A percentile compares a stretch with the other conserved stretches of the same genome.
Evolutionary conservation across 257 asterid genomes (phyloP).

Genomic region (Nyctanthes arbortristis): DNA sequence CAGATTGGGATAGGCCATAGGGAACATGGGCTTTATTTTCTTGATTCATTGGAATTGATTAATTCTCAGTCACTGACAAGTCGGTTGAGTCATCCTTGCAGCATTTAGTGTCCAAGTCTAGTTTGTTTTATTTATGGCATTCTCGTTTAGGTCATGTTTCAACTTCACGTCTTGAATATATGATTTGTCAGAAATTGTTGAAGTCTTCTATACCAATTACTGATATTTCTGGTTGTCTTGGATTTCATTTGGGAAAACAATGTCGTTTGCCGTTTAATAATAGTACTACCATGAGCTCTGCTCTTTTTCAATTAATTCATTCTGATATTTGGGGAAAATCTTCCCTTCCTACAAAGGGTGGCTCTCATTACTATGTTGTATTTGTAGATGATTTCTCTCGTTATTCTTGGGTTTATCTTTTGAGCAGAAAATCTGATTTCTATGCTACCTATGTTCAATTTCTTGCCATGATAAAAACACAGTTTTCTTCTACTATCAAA

Average conservation of each 20-base stretch:
- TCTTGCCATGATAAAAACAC: too few relatives aligned
- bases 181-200: too few relatives aligned
- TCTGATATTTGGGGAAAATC: background rate
- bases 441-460: too few relatives aligned
- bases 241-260: background rate
- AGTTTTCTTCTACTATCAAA: background rate
- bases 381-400: background rate
- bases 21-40: background rate
- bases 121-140: too few relatives aligned
- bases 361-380: background rate
- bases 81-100: background rate
- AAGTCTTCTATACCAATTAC: too few relatives aligned
- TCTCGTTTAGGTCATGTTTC: background rate
- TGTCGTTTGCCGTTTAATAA: background rate
- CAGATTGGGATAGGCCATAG: background rate
- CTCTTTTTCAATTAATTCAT: background rate
- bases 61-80: too few relatives aligned
- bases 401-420: too few relatives aligned
- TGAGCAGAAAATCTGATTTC: too few relatives aligned
- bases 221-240: too few relatives aligned
- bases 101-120: background rate
- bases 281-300: background rate
- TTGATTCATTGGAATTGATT: background rate
- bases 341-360: background rate
- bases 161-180: too few relatives aligned